phyloP scores from a whole-genome alignment of 148 eudicot genomes.

The Cornus florida region DNA sequence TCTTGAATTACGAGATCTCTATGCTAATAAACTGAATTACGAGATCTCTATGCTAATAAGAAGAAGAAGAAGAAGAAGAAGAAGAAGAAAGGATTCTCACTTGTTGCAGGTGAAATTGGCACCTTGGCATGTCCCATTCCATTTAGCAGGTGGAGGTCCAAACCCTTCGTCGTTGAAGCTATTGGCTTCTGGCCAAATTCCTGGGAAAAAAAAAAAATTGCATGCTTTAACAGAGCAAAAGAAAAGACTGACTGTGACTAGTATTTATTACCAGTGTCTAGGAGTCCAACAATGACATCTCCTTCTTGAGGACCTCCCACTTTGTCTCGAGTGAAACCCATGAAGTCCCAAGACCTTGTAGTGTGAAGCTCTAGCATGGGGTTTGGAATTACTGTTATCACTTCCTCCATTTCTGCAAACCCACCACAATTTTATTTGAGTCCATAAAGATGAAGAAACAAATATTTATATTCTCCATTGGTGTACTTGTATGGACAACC shows the following conservation, averaged over 20 bases:
- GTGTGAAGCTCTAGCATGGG: neutral
- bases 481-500: too few species aligned
- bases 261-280: slow-evolving; percentile 1
- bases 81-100: slow-evolving; percentile 5
- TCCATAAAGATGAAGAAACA: neutral
- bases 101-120: slow-evolving; percentile 29
- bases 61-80: neutral
- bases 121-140: slow-evolving; percentile 25
- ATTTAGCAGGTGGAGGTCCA: slow-evolving; percentile 20
- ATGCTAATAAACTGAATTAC: neutral
- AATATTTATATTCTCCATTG: neutral
- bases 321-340: neutral
- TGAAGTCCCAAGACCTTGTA: slow-evolving; percentile 14
- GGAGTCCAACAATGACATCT: slow-evolving; percentile 2
- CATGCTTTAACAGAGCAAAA: neutral
- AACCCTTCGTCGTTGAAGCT: slow-evolving; percentile 16
- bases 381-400: slow-evolving; percentile 6
- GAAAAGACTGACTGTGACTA: neutral
- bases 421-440: too few species aligned
- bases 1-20: too few species aligned
- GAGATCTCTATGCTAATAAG: too few species aligned
- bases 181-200: slow-evolving; percentile 21
- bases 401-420: neutral
- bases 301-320: neutral
- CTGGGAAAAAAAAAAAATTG: neutral